A percentile compares a stretch with the other conserved stretches of the same genome.
Conservation (phyloP, 1,139 yeast genomes). For the Yamadazyma triangularis region DNA sequence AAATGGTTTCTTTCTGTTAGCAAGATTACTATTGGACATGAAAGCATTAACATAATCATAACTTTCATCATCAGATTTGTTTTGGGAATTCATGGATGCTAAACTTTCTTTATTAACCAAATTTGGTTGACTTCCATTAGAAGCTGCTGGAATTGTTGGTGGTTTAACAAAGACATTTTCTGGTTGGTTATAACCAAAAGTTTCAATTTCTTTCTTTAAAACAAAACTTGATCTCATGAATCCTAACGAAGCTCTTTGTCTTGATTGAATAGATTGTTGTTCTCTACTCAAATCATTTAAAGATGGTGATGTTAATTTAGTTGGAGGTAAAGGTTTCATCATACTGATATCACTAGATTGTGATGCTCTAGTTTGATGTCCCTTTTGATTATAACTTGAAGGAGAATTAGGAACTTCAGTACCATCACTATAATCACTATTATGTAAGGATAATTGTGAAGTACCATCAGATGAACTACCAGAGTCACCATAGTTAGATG, state of each 20-base stretch:
- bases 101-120: neutral
- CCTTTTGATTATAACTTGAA: neutral
- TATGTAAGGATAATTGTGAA: constrained; percentile 39
- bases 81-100: neutral
- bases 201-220: constrained; percentile 30
- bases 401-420: constrained; percentile 9
- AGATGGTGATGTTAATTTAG: constrained; percentile 1
- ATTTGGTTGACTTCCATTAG: constrained; percentile 4
- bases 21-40: constrained; percentile 10
- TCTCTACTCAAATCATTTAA: constrained; percentile 4
- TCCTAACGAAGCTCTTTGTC: constrained; percentile 31
- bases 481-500: constrained; percentile 19
- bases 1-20: constrained; percentile 9
- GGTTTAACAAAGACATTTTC: constrained; percentile 29
- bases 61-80: constrained; percentile 11
- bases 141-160: constrained; percentile 26
- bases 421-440: constrained; percentile 29
- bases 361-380: neutral
- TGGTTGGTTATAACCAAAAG: constrained; percentile 26
- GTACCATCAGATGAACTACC: constrained; percentile 31
- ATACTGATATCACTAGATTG: neutral
- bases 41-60: constrained; percentile 12
- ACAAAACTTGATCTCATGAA: constrained; percentile 39
- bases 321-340: neutral
- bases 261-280: constrained; percentile 14